Percentiles rank a stretch among this genome's conserved stretches.
These are phyloP conservation scores for Chloranthus sessilifolius DNA, from an alignment of 164 flowering plant genomes.

Conservation along the genomic window DNA sequence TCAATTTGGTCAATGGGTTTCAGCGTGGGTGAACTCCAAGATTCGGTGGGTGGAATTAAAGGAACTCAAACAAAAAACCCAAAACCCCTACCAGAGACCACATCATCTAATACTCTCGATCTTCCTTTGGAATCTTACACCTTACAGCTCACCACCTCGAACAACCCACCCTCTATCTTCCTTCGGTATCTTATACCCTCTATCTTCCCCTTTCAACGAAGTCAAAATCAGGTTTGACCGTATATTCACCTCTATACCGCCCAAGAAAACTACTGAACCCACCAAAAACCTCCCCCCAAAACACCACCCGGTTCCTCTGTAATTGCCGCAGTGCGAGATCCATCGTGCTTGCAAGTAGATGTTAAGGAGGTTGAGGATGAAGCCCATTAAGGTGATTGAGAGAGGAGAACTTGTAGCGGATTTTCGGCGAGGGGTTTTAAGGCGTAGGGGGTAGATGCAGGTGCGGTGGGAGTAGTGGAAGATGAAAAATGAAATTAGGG, in stretches of 20 bases:
- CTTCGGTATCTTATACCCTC: constrained; percentile 78
- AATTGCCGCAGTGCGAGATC: constrained; percentile 59
- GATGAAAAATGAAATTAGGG: constrained; percentile 57
- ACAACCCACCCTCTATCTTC: constrained; percentile 78
- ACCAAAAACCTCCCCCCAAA: constrained; percentile 51
- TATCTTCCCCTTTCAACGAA: constrained; percentile 35
- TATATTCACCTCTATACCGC: constrained; percentile 61
- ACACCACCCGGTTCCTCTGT: constrained; percentile 26
- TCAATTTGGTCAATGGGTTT: no score
- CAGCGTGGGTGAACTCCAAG: no score
- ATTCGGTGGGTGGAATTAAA: no score
- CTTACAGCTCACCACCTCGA: constrained; percentile 80
- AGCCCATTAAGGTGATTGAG: constrained; percentile 56
- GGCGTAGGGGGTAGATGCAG: constrained; percentile 66
- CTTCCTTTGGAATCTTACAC: constrained; percentile 88
- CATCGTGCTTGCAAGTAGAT: constrained; percentile 65
- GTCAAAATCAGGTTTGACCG: constrained; percentile 59
- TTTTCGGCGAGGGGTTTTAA: constrained; percentile 11
- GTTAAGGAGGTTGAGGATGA: constrained; percentile 63
- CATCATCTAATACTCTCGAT: constrained; percentile 82
- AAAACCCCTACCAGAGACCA: constrained; percentile 80
- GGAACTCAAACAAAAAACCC: constrained; percentile 60
- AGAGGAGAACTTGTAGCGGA: constrained; percentile 39
- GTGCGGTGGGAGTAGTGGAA: constrained; percentile 85
- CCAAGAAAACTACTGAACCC: constrained; percentile 47